Evolutionary conservation across 805 yeast genomes (phyloP), one percentile per base, ranked within the genome.

Genomic region (Zygosaccharomyces gambellarensis): DNA sequence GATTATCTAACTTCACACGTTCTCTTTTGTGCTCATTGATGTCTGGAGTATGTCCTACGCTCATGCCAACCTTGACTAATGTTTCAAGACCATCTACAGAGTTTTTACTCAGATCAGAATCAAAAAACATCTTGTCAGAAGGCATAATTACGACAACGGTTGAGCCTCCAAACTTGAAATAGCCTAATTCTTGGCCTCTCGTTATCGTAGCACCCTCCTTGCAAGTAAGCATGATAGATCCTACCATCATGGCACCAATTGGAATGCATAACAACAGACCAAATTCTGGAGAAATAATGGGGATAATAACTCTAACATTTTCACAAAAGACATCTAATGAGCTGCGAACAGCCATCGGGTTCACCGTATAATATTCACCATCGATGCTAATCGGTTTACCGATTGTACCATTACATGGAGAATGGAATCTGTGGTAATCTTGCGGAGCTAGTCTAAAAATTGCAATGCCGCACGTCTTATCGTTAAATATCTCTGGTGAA

Each of bases 161-260:
- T 0, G 96, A 87, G 0, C 99, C 99, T 11, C 99, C 99, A 71
- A 92, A 92, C 63, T 90, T 88, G 76, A 92, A 92, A 63, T 88
- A 92, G 0, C 99, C 99, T 25, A 92, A 68, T 60, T 92, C 98
- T 39, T 87, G 90, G 3, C 94, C 87, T 41, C 90, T 74, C 7
- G 68, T 59, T 3, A 92, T 74, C 0, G 46, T 34, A 39, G 81
- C 81, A 2, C 88, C 89, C 41, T 76, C 78, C 46, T 76, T 63
- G 12, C 82, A 83, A 0, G 92, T 83, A 27, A 92, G 65, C 0
- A 89, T 77, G 2, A 85, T 90, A 1, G 96, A 85, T 0, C 98
- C 98, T 2, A 92, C 99, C 97, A 92, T 90, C 98, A 94, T 92
- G 0, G 99, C 99, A 31, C 99, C 99, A 3, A 92, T 88, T 5